phyloP scores from a whole-genome alignment of 2,329 filamentous ascomycete species.

The Bipolaris gigantea region DNA sequence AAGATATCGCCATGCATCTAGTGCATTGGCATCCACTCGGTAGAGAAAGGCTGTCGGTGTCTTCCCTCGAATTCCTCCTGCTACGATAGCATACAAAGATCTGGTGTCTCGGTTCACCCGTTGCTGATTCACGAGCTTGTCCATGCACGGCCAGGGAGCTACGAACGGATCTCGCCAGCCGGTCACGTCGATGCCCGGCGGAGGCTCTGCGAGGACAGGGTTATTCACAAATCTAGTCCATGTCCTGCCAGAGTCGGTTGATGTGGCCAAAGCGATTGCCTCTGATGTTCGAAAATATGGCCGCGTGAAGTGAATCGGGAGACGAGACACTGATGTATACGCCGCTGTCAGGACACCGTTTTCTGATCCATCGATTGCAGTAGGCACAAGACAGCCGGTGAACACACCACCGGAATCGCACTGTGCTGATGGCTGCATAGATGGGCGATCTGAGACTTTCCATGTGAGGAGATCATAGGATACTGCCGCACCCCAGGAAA shows the following conservation, averaged over 20 bases:
- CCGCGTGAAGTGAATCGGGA: not conserved
- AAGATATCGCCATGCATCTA: not conserved
- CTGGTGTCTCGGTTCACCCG: not conserved
- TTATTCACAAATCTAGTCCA: not conserved
- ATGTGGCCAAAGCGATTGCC: not conserved
- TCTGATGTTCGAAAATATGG: not conserved
- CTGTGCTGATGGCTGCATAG: not conserved
- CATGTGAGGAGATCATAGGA: not conserved
- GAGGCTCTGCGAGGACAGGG: not conserved
- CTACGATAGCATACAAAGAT: not conserved
- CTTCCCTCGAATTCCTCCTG: not conserved
- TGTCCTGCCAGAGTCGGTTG: not conserved
- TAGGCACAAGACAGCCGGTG: not conserved
- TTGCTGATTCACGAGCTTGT: not conserved
- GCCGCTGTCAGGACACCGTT: not conserved
- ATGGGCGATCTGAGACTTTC: not conserved
- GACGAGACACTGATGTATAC: not conserved
- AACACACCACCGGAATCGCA: not conserved
- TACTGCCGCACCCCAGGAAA: not conserved
- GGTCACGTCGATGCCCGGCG: not conserved
- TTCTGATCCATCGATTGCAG: not conserved
- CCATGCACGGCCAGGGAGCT: not conserved
- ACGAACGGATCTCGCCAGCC: not conserved
- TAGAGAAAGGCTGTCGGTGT: not conserved
- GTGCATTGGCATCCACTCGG: not conserved